Evolutionary conservation across 202 grass and related monocot species (phyloP), one percentile per base, ranked within the genome.

Genomic region (Musa balbisiana): DNA sequence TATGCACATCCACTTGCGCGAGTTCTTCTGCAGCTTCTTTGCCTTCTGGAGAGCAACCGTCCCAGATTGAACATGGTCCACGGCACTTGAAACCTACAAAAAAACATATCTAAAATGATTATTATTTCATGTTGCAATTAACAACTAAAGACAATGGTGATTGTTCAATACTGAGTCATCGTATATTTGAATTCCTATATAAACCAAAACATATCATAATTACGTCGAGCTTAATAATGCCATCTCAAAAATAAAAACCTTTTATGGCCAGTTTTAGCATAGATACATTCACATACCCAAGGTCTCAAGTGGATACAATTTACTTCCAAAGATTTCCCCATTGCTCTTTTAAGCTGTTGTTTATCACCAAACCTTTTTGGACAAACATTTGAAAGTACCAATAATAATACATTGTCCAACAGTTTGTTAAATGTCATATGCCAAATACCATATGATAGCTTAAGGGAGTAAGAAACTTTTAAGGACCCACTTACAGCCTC

Each of bases 1-100:
- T 20, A 82, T 50, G 76, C 69, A 87, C 63, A 68, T 80, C 64
- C 76, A 87, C 54, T 87, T 87, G 50, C 72, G 76, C 1, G 80
- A 55, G 76, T 87, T 87, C 64, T 80, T 83, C 64, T 87, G 84
- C 12, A 87, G 26, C n/a, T 11, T 76, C 21, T 69, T 73, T 51
- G 84, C 80, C 0, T 71, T 74, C 29, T 87, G 84, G 25, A 83
- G 80, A 74, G 69, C 20, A 65, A 55, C 49, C 3, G 49, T 52
- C 15, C 55, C 49, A 63, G 55, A 52, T 5, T 77, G 59, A 53
- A 77, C 75, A 77, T 77, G 75, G 16, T 65, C 75, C n/a, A 77
- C 60, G 5, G 67, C 67, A 51, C 67, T 70, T 21, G 67, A 70
- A 51, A 70, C 67, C 67, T 70, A 21, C 0, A 50, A 70, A 43